Percentiles rank a stretch among this genome's conserved stretches.
Conservation (phyloP, 768 basidiomycete genomes). For the Gymnopilus dilepis region DNA sequence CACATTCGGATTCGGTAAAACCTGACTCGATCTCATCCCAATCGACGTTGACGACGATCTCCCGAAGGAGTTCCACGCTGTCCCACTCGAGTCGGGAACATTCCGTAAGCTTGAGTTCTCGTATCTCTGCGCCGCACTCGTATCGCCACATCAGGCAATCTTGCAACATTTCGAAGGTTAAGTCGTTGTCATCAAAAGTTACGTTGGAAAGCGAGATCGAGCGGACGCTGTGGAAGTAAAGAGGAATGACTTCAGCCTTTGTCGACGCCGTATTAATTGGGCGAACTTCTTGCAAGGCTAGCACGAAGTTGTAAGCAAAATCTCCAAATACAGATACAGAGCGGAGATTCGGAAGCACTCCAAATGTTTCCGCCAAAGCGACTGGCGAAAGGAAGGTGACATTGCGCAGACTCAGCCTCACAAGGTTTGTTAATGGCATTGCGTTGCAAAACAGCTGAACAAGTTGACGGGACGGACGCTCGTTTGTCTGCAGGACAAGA, state of each 20-base stretch:
- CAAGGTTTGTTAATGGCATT: background rate
- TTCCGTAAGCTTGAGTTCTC: constrained; percentile 25
- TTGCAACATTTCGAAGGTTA: constrained; percentile 3
- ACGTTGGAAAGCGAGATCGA: background rate
- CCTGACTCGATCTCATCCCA: constrained; percentile 40
- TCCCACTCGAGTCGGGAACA: constrained; percentile 30
- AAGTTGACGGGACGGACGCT: background rate
- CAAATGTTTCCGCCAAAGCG: constrained; percentile 6
- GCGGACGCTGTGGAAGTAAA: background rate
- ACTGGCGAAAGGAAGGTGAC: background rate
- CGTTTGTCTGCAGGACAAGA: background rate
- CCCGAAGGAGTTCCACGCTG: constrained; percentile 30
- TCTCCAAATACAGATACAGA: background rate
- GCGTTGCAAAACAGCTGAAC: background rate
- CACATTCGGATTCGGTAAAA: constrained; percentile 24
- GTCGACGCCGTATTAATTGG: background rate
- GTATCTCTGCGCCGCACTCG: constrained; percentile 35
- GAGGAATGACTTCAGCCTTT: background rate
- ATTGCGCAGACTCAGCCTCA: background rate
- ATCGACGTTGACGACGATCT: constrained; percentile 35
- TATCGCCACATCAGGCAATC: constrained; percentile 37
- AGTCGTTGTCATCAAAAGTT: background rate
- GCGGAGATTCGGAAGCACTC: background rate
- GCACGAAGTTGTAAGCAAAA: background rate
- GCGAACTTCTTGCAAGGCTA: background rate